Percentiles rank a stretch among this genome's conserved stretches.
Conservation (phyloP, 2,329 filamentous ascomycete genomes). For the Aureobasidium sp. region DNA sequence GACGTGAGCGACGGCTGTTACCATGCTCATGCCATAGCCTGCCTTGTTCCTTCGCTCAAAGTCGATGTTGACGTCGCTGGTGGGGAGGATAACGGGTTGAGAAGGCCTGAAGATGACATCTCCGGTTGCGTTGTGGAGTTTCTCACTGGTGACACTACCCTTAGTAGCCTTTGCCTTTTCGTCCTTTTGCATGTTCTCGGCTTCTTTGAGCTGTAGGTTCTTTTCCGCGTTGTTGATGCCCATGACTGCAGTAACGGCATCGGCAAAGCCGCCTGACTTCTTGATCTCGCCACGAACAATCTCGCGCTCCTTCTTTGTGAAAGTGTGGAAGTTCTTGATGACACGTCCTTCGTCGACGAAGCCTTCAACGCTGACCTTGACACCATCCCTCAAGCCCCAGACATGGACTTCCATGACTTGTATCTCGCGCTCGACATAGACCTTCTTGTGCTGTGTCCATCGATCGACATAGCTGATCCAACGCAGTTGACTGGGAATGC, state of each 20-base stretch:
- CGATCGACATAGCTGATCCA: conserved; percentile 84
- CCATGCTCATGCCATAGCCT: conserved; percentile 69
- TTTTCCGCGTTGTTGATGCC: conserved; percentile 9
- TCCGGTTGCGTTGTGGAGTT: conserved; percentile 39
- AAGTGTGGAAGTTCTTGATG: conserved; percentile 77
- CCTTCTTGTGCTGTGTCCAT: conserved; percentile 69
- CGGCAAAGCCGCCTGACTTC: conserved; percentile 32
- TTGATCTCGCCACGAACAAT: conserved; percentile 51
- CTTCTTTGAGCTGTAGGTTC: conserved; percentile 18
- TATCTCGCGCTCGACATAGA: conserved; percentile 72
- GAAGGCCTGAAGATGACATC: conserved; percentile 72
- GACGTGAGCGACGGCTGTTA: conserved; percentile 85
- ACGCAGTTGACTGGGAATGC: conserved; percentile 83
- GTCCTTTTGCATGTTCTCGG: conserved; percentile 1
- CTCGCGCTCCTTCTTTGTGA: conserved; percentile 61
- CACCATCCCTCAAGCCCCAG: conserved; percentile 80
- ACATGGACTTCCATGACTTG: conserved; percentile 85
- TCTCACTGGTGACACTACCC: conserved; percentile 13
- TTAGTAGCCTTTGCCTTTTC: neutral
- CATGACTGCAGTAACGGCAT: conserved; percentile 39
- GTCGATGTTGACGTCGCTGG: conserved; percentile 82
- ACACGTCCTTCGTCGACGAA: conserved; percentile 82
- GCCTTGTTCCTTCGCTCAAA: conserved; percentile 80
- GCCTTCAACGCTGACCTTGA: conserved; percentile 78
- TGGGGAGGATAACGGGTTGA: conserved; percentile 60